Conservation (phyloP, 139 green algal genomes). For the Bryopsis sp. region DNA sequence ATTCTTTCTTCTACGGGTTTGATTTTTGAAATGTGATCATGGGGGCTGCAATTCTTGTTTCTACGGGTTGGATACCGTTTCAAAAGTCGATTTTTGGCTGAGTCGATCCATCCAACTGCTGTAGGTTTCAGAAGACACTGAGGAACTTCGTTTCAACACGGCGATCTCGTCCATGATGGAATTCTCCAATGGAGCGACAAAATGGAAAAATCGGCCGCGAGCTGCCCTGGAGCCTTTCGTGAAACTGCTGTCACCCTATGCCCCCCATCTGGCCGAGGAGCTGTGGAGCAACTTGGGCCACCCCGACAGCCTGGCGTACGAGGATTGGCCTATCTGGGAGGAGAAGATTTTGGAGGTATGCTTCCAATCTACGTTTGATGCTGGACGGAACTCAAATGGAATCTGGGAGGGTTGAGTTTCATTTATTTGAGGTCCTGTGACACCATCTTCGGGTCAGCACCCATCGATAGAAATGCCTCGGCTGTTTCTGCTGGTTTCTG, state of each 20-base stretch:
- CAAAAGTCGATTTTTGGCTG: background rate
- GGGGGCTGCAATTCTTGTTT: no score
- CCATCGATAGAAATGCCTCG: no score
- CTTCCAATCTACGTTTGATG: background rate
- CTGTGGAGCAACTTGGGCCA: constrained; percentile 69
- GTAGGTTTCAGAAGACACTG: constrained; percentile 88
- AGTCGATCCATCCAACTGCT: background rate
- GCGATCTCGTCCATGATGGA: constrained; percentile 98
- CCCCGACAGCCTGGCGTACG: constrained; percentile 59
- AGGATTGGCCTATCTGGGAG: constrained; percentile 62
- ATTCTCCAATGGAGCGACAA: constrained; percentile 89
- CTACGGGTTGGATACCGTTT: no score
- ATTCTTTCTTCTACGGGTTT: no score
- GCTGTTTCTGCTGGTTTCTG: no score
- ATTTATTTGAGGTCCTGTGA: no score
- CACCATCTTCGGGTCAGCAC: no score
- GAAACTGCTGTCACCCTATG: constrained; percentile 88
- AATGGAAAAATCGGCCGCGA: constrained; percentile 59
- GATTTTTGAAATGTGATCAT: no score
- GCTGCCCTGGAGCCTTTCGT: constrained; percentile 70
- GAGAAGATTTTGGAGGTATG: constrained; percentile 21
- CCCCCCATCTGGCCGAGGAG: constrained; percentile 91
- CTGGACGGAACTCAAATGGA: background rate
- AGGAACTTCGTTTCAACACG: constrained; percentile 97
- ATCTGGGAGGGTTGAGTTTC: no score